phyloP scores from a whole-genome alignment of 1,139 yeast species.

The Magnusiomyces clavatus region DNA sequence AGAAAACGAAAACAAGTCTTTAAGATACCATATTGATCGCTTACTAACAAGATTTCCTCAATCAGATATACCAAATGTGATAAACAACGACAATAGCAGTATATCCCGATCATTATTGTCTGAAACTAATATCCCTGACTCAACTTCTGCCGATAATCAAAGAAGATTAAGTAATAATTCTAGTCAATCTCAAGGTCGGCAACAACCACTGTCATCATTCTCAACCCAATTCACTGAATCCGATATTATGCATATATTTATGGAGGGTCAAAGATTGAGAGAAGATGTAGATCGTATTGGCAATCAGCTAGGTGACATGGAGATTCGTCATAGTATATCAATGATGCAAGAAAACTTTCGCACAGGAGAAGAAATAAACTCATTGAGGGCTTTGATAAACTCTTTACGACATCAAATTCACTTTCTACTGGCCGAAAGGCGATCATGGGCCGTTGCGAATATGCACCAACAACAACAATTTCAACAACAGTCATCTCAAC shows the following conservation, averaged over 20 bases:
- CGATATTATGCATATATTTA: slow-evolving; percentile 28
- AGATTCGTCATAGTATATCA: slow-evolving; percentile 30
- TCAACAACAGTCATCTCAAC: neutral
- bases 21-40: slow-evolving; percentile 29
- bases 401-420: slow-evolving; percentile 33
- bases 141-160: no score
- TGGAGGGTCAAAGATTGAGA: slow-evolving; percentile 33
- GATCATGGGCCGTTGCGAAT: slow-evolving; percentile 15
- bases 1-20: slow-evolving; percentile 33
- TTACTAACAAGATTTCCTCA: slow-evolving; percentile 14
- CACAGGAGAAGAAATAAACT: slow-evolving; percentile 30
- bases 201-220: neutral
- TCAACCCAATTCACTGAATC: slow-evolving; percentile 18
- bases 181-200: no score
- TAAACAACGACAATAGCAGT: no score
- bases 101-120: no score
- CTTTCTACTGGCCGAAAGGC: slow-evolving; percentile 28
- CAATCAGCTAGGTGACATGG: slow-evolving; percentile 29
- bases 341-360: slow-evolving; percentile 32
- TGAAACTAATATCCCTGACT: no score
- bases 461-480: slow-evolving; percentile 5
- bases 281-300: slow-evolving; percentile 29
- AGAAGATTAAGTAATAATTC: no score
- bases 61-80: no score
- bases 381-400: slow-evolving; percentile 29